A percentile compares a stretch with the other conserved stretches of the same genome.
phyloP scores from a whole-genome alignment of 768 basidiomycete genomes.

The Gymnopilus dilepis region DNA sequence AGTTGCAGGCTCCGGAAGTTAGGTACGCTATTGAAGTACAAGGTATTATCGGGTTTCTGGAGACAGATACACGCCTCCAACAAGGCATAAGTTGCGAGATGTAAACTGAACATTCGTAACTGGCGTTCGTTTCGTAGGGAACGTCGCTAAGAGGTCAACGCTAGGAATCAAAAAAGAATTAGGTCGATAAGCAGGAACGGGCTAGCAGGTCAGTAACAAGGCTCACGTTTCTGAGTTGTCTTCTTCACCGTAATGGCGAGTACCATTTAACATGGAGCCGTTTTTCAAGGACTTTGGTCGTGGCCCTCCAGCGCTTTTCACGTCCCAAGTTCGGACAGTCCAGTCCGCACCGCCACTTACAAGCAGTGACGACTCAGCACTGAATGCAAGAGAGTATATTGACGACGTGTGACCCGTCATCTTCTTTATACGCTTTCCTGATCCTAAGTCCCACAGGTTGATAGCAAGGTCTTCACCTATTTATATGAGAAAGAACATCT shows the following conservation, averaged over 20 bases:
- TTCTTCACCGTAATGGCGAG: constrained; percentile 51
- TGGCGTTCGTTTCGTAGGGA: constrained; percentile 95
- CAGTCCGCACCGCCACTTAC: constrained; percentile 94
- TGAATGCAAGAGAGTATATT: constrained; percentile 90
- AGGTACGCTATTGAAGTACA: background rate
- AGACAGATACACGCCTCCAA: constrained; percentile 75
- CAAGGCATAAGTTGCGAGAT: constrained; percentile 90
- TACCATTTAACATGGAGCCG: constrained; percentile 39
- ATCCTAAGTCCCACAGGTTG: constrained; percentile 95
- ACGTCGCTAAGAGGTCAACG: constrained; percentile 85
- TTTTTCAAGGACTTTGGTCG: constrained; percentile 63
- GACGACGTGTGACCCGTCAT: constrained; percentile 94
- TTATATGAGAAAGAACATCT: background rate
- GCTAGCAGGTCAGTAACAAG: constrained; percentile 14
- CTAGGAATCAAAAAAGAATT: constrained; percentile 46
- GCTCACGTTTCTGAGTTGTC: constrained; percentile 75
- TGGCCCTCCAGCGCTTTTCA: constrained; percentile 75
- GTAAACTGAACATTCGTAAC: constrained; percentile 94
- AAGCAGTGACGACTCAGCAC: constrained; percentile 87
- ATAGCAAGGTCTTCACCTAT: constrained; percentile 90
- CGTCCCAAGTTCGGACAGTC: constrained; percentile 99
- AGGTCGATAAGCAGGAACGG: constrained; percentile 1
- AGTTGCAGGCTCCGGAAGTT: background rate
- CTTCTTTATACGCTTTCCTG: constrained; percentile 94
- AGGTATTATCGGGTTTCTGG: constrained; percentile 48